Base-by-base conservation (phyloP, 169 alveolate genomes). In the Hammondia hammondi region DNA sequence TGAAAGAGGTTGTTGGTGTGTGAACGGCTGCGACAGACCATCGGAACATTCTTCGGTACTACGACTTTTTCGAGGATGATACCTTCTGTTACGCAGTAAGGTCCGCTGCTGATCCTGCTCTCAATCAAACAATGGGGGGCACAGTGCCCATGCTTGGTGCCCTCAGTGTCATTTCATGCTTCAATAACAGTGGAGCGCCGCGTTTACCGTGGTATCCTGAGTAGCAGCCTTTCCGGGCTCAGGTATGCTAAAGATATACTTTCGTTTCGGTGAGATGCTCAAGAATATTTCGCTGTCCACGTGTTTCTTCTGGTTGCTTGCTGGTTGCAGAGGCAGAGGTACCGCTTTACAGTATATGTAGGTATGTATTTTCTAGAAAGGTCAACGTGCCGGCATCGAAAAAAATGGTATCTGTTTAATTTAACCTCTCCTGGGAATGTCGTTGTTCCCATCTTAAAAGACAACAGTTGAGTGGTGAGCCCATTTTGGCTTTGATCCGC, bases 21-120 rank as follows among this genome's bases (percentile, higher is more conserved):
- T 73, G 43, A 19, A 35, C 85, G 24, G 52, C 46, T 73, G 29
- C 46, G n/a, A 5, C 85, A 73, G 85, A 37, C 12, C 85, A 73
- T 37, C 85, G 52, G 29, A 24, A 73, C 21, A 73, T 73, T 32
- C 43, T 73, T n/a, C 85, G 48, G 46, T 73, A 37, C 52, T 73
- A 37, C 85, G 85, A 73, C 85, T 73, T n/a, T 19, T 73, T 73
- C 48, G 85, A 73, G 46, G 85, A 73, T 32, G 85, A 24, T 4
- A 4, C 19, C 24, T 73, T n/a, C 85, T 73, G 85, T 32, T 73
- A 73, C 32, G 85, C 52, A 46, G 85, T 73, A 32, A n/a, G 85
- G 24, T n/a, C 85, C 48, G 48, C 48, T 52, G 19, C 61, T 52
- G 61, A 14, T 52, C 61, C 61, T 7, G 61, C 5, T 52, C 24